Base-by-base conservation (phyloP, 257 asterid genomes). In the Solanum appendiculatum region DNA sequence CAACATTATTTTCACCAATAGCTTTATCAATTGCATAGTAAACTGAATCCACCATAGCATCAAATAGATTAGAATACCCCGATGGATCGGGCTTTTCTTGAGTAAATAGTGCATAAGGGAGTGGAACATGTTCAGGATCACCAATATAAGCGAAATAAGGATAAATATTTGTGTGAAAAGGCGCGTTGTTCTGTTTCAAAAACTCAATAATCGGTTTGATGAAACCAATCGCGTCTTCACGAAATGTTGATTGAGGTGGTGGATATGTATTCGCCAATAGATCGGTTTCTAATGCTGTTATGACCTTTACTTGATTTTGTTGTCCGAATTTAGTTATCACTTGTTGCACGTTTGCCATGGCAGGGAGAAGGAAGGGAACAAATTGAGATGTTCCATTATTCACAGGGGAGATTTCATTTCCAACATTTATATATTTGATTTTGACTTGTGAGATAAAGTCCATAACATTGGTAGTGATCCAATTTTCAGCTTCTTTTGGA, bases 11-110 rank as follows among this genome's bases (percentile, higher is more conserved):
- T 34, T 87, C 92, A n/a, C 88, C 92, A 15, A 92, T 92, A 6
- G 72, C 72, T 81, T 86, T 91, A 85, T 89, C 92, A 64, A 89
- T 68, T 20, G 89, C 93, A 10, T 88, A 84, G 42, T 91, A 84
- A 6, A 40, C 2, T 25, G 92, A 88, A 66, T 92, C 93, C 46
- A 91, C 25, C 83, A 84, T 80, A 12, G 93, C 91, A 39, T 89
- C 91, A 72, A 92, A 92, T 15, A 92, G 69, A 69, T 92, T 92
- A 33, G 66, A 21, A 66, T 91, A 89, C 3, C 56, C 66, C 9
- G 72, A 42, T 6, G 85, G 25, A 37, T 91, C 93, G 11, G 60
- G 23, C 16, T 51, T 23, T 51, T 51, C 60, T 51, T 51, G 60
- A 15, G 60, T 51, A 20, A 51, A 51, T 16, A 51, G 60, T 51